These are phyloP conservation scores for Penicillium argentinense DNA, from an alignment of 495 filamentous ascomycete genomes.

Conservation along the genomic window DNA sequence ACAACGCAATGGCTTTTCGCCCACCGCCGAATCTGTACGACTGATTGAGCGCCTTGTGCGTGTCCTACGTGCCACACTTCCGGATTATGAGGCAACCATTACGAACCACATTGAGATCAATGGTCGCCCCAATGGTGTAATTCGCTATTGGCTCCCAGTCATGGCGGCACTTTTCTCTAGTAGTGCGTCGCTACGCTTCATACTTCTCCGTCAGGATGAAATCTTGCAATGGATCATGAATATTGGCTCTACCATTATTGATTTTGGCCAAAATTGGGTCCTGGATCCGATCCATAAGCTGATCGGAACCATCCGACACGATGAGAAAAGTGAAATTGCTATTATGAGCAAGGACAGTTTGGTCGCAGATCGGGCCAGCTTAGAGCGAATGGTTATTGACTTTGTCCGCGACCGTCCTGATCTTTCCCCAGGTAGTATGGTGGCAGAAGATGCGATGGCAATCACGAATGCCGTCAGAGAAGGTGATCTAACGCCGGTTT, in stretches of 20 bases:
- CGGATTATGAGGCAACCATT: constrained; percentile 56
- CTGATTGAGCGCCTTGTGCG: constrained; percentile 66
- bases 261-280: constrained; percentile 97
- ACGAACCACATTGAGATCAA: constrained; percentile 49
- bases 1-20: constrained; percentile 18
- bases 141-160: constrained; percentile 86
- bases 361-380: constrained; percentile 80
- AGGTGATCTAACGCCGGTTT: constrained; percentile 87
- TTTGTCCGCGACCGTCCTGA: constrained; percentile 79
- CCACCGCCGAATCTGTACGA: constrained; percentile 47
- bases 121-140: constrained; percentile 72
- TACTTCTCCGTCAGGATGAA: constrained; percentile 67
- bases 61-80: constrained; percentile 60
- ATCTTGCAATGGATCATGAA: constrained; percentile 74
- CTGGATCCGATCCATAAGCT: constrained; percentile 79
- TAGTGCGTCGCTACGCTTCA: constrained; percentile 74
- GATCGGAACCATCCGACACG: constrained; percentile 87
- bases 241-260: constrained; percentile 71
- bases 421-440: constrained; percentile 44
- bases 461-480: constrained; percentile 78
- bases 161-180: constrained; percentile 65
- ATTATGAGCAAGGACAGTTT: constrained; percentile 92
- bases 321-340: constrained; percentile 85
- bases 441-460: constrained; percentile 59
- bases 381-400: constrained; percentile 97